phyloP scores from a whole-genome alignment of 257 asterid genomes.

The Fraxinus excelsior region DNA sequence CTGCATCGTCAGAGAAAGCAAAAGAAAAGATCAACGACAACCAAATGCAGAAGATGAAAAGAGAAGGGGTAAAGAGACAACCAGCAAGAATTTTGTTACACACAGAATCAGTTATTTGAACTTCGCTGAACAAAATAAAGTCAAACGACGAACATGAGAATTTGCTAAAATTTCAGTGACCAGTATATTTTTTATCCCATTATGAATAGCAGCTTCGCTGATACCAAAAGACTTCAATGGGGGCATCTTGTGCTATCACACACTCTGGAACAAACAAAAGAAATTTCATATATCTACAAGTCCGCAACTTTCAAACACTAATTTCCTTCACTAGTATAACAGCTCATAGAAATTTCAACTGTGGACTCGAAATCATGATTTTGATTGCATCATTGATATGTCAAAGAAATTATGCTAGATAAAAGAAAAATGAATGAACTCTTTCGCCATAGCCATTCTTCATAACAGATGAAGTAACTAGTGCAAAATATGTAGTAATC shows the following conservation, averaged over 20 bases:
- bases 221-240: not conserved
- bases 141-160: too few relatives aligned
- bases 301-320: not conserved
- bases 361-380: not conserved
- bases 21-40: conserved; percentile 15
- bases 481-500: not conserved
- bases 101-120: not conserved
- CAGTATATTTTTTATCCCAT: too few relatives aligned
- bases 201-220: not conserved
- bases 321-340: not conserved
- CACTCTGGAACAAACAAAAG: not conserved
- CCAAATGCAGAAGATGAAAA: not conserved
- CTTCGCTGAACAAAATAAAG: too few relatives aligned
- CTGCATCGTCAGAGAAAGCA: conserved; percentile 44
- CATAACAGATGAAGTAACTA: not conserved
- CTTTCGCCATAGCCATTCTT: not conserved
- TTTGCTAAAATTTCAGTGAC: too few relatives aligned
- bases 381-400: not conserved
- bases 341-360: not conserved
- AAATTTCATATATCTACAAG: not conserved
- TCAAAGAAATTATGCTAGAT: not conserved
- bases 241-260: not conserved
- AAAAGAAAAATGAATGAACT: not conserved
- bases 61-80: not conserved
- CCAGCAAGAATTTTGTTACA: not conserved